These are phyloP conservation scores for Boletellus sp. DNA, from an alignment of 1,284 basidiomycete genomes.

Conservation along the genomic window DNA sequence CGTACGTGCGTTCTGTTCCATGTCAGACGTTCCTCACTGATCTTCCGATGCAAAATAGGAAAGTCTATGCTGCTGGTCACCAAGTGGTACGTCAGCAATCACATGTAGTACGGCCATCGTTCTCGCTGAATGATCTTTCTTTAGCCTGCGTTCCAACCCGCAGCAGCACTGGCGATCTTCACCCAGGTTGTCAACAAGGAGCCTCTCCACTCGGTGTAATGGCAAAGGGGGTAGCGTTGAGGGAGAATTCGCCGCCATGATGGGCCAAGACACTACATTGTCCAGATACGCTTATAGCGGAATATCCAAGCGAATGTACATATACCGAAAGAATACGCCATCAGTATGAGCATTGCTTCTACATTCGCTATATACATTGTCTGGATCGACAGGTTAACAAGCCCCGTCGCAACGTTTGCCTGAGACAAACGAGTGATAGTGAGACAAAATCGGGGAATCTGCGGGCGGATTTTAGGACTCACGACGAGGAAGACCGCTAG, in stretches of 20 bases:
- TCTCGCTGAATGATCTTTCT: conserved; percentile 6
- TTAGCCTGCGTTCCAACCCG: conserved; percentile 58
- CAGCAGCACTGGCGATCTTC: conserved; percentile 54
- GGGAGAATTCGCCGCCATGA: not conserved
- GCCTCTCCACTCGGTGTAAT: conserved; percentile 51
- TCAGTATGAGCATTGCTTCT: conserved; percentile 63
- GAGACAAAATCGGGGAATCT: not conserved
- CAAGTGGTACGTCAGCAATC: conserved; percentile 46
- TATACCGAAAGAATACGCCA: conserved; percentile 58
- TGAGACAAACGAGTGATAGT: conserved; percentile 28
- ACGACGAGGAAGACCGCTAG: conserved; percentile 81
- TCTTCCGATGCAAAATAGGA: conserved; percentile 29
- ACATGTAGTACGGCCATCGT: not conserved
- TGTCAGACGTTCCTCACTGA: not conserved
- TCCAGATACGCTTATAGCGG: conserved; percentile 22
- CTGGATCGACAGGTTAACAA: conserved; percentile 76
- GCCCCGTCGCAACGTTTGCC: conserved; percentile 87
- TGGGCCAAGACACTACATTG: conserved; percentile 7
- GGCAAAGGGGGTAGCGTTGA: not conserved
- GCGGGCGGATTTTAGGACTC: conserved; percentile 49
- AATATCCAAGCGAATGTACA: conserved; percentile 60
- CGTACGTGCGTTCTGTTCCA: conserved; percentile 36
- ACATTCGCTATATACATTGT: conserved; percentile 77
- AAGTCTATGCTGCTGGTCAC: conserved; percentile 55
- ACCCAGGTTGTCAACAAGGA: conserved; percentile 50